Evolutionary conservation across 345 rosid genomes (phyloP), one percentile per base, ranked within the genome.

Genomic region (Eutrema yunnanense): DNA sequence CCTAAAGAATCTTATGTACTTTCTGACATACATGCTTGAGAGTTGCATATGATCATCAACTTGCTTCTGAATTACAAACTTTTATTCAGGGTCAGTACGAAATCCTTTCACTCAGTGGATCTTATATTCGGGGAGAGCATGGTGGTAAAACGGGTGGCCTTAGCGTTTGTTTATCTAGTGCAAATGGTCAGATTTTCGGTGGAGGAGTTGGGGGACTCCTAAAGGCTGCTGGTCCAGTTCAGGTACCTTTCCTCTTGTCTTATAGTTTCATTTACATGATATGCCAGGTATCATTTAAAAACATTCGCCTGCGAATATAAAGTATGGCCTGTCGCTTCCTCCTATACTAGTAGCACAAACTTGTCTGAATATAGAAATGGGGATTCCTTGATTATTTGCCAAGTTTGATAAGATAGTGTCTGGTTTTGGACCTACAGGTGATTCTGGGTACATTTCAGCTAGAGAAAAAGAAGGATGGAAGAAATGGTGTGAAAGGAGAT

Each of bases 171-270:
- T 82, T 94, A 65, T 84, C 92, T 64, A 80, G 65, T 78, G 49
- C 87, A 19, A 85, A 85, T 79, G 97, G 97, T 64, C 92, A 91
- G 69, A 83, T 89, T 50, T 74, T 94, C 48, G 98, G 98, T n/a
- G 98, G 98, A 74, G 97, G 90, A 63, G 87, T 94, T 77, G 89
- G 90, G 13, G 97, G 96, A 57, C 84, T 85, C 41, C 83, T 94
- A 59, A 86, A 79, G 44, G 98, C 98, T 67, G 89, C 89, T 5
- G 93, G 99, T 42, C 95, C 96, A 30, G 98, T 94, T 42, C 95
- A 94, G 96, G 98, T 94, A 67, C 5, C 40, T 65, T 40, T 63
- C 40, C 36, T 67, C 68, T 56, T 12, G 1, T 67, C 55, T 48
- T 10, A 6, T 29, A 13, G 37, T 42, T n/a, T 33, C 6, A 27